Base-by-base conservation (phyloP, 1,284 basidiomycete species). In the Apiotrichum sp. region DNA sequence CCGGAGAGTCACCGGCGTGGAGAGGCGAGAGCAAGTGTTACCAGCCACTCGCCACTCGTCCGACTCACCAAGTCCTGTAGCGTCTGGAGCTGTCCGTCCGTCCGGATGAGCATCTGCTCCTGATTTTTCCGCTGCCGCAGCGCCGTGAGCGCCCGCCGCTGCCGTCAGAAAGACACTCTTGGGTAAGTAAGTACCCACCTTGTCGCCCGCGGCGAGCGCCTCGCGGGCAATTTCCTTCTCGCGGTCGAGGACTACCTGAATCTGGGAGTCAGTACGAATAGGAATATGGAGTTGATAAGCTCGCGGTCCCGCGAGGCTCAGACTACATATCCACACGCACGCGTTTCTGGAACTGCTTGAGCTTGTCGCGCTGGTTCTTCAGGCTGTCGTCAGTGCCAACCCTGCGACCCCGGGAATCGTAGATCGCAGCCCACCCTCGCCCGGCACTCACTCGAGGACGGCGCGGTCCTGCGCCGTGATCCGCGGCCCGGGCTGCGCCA, bases 281-380 rank as follows among this genome's bases (percentile, higher is more conserved):
- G n/a, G n/a, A n/a, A n/a, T n/a, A n/a, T n/a, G n/a, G n/a, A n/a
- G n/a, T n/a, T n/a, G n/a, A n/a, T n/a, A 13, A 13, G 36, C 8
- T 29, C 29, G 29, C 29, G 29, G 29, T 29, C 29, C 29, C 3
- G 3, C 29, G 29, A 29, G 29, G 29, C 29, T 29, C 29, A 29
- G 29, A 29, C 29, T 29, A 29, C 29, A 29, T 29, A 2, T 38
- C 13, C 36, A 1, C 32, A 61, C 81, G 41, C 61, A 90, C 95
- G 82, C 88, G 87, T 78, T 86, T 90, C 82, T 95, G 93, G 69
- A 98, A 98, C 73, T 93, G 91, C 72, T 84, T 88, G 61, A 98
- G 80, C 73, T 93, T 95, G 76, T 98, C 96, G 45, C 96, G 82
- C 75, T 98, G 95, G 49, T 96, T 77, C 77, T 98, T 98, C 63